Evolutionary conservation across 1,284 basidiomycete species (phyloP).

Genomic region (Grifola frondosa): DNA sequence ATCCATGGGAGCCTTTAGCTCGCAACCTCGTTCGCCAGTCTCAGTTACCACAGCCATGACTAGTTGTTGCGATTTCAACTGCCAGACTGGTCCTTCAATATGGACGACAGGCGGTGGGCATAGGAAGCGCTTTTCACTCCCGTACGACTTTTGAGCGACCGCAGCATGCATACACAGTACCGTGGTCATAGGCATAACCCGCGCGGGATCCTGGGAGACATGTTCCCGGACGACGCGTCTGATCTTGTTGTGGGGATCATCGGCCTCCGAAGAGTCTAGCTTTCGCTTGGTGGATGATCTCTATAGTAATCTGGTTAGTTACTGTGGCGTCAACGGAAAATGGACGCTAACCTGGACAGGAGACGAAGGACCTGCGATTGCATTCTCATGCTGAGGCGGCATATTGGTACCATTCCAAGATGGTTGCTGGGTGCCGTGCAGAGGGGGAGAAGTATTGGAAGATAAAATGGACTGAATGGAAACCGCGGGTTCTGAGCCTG

Average conservation of each 20-base stretch:
- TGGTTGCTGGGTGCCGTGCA: conserved; percentile 33
- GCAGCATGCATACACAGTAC: conserved; percentile 86
- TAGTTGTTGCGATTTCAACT: conserved; percentile 76
- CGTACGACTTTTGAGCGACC: conserved; percentile 90
- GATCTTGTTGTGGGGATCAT: conserved; percentile 76
- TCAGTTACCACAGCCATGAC: conserved; percentile 86
- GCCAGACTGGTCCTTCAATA: conserved; percentile 81
- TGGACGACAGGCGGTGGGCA: conserved; percentile 88
- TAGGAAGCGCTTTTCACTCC: conserved; percentile 88
- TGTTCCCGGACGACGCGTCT: conserved; percentile 79
- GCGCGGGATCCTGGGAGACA: conserved; percentile 66
- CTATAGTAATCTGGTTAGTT: conserved; percentile 16
- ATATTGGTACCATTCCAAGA: conserved; percentile 17
- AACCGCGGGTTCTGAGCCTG: conserved; percentile 12
- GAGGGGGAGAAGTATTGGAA: conserved; percentile 6
- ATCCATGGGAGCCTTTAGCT: conserved; percentile 79
- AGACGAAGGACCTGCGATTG: conserved; percentile 12
- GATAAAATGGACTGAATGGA: conserved; percentile 47
- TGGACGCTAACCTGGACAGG: conserved; percentile 11
- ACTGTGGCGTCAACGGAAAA: conserved; percentile 1
- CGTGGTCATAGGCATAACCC: conserved; percentile 82
- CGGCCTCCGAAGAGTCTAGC: conserved; percentile 62
- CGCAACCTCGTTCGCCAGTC: conserved; percentile 76
- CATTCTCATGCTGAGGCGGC: conserved; percentile 16
- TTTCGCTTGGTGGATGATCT: conserved; percentile 64